Percentiles rank a stretch among this genome's conserved stretches.
Conservation (phyloP, 352 stramenopile genomes). For the Discostella stelligera region DNA sequence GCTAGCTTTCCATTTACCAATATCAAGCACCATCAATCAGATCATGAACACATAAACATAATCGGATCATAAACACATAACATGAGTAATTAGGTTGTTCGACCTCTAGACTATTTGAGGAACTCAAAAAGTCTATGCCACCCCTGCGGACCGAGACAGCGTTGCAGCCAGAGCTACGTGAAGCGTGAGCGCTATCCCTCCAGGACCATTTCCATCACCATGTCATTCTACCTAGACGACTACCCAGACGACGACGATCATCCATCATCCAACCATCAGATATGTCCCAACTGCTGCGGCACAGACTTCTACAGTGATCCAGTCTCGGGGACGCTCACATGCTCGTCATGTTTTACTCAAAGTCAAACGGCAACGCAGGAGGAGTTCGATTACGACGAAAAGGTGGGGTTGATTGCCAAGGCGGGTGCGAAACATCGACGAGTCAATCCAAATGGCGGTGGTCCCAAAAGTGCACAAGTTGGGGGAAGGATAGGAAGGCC, state of each 20-base stretch:
- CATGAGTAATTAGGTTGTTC: no score
- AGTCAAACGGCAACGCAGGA: slow-evolving; percentile 60
- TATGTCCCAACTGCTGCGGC: slow-evolving; percentile 65
- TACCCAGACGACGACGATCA: slow-evolving; percentile 18
- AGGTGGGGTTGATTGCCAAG: slow-evolving; percentile 23
- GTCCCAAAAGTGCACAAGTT: slow-evolving; percentile 7
- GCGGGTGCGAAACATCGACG: not conserved
- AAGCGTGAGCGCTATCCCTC: no score
- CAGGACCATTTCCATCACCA: no score
- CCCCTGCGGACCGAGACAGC: no score
- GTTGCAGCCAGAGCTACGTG: no score
- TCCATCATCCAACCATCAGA: slow-evolving; percentile 7
- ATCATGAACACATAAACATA: no score
- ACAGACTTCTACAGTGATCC: slow-evolving; percentile 64
- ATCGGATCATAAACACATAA: no score
- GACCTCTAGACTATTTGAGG: no score
- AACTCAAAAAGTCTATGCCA: no score
- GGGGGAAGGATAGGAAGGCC: slow-evolving; percentile 11
- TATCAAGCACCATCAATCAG: no score
- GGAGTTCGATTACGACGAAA: slow-evolving; percentile 68
- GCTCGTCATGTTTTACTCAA: slow-evolving; percentile 68
- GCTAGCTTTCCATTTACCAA: no score
- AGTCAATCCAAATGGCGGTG: not conserved
- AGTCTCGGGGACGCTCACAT: slow-evolving; percentile 50
- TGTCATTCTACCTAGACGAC: slow-evolving; percentile 45